A percentile compares a stretch with the other conserved stretches of the same genome.
Evolutionary conservation across 805 yeast species (phyloP).

Genomic region (Starmera amethionina): DNA sequence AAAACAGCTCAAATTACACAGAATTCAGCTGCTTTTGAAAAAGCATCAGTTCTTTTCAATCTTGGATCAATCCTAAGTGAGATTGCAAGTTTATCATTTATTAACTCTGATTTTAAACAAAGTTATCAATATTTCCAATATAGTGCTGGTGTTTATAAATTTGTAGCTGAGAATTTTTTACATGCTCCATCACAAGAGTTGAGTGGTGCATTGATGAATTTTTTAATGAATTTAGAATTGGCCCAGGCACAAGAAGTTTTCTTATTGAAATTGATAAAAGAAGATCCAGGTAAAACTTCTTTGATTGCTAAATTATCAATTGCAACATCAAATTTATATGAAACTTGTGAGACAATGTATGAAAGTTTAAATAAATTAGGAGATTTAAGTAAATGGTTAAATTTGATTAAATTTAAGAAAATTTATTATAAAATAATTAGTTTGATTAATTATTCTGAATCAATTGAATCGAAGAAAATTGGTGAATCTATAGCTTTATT

Average conservation of each 20-base stretch:
- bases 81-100: constrained; percentile 30
- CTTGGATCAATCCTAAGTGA: constrained; percentile 55
- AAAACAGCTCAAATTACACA: constrained; percentile 46
- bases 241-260: constrained; percentile 90
- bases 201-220: constrained; percentile 54
- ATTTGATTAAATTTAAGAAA: constrained; percentile 40
- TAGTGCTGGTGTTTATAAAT: constrained; percentile 70
- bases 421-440: constrained; percentile 51
- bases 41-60: constrained; percentile 76
- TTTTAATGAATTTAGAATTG: constrained; percentile 54
- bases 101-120: constrained; percentile 37
- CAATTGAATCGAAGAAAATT: constrained; percentile 45
- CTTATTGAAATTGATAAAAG: constrained; percentile 44
- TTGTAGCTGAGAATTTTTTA: constrained; percentile 67
- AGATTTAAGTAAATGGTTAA: constrained; percentile 43
- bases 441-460: constrained; percentile 46
- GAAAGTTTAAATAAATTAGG: constrained; percentile 25
- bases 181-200: constrained; percentile 85
- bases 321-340: constrained; percentile 48
- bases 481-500: constrained; percentile 73
- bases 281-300: constrained; percentile 42
- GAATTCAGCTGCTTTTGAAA: constrained; percentile 77
- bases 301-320: constrained; percentile 69
- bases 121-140: constrained; percentile 56
- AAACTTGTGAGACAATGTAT: constrained; percentile 37